Evolutionary conservation across 202 grass and related monocot genomes (phyloP).

Genomic region (Zizania palustris): DNA sequence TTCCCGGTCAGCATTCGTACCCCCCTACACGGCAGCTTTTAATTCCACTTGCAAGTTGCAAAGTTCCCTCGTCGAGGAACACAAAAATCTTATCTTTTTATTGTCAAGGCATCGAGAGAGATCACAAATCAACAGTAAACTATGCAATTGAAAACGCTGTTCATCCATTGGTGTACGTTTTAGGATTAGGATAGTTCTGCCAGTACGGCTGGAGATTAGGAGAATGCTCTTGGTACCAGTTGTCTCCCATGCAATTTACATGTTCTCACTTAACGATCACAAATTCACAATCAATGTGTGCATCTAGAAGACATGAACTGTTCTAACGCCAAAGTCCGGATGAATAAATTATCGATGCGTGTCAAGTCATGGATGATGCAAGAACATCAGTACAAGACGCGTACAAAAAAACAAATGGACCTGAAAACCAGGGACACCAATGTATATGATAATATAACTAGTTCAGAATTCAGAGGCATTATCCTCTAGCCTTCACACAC

Average conservation of each 20-base stretch:
- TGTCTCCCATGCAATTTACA: slow-evolving; percentile 5
- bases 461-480: slow-evolving; percentile 7
- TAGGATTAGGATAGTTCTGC: neutral
- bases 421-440: neutral
- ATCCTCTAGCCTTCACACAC: neutral
- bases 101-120: neutral
- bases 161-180: neutral
- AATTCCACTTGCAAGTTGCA: neutral
- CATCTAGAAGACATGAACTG: slow-evolving; percentile 34
- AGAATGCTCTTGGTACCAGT: slow-evolving; percentile 8
- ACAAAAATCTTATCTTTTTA: neutral
- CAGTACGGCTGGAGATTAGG: neutral
- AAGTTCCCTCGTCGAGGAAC: neutral
- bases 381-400: neutral
- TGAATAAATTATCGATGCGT: neutral
- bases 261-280: neutral
- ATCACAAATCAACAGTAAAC: neutral
- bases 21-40: slow-evolving; percentile 1
- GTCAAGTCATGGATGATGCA: slow-evolving; percentile 36
- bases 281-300: neutral
- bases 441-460: neutral
- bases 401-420: neutral
- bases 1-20: slow-evolving; percentile 17
- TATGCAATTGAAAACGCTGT: neutral
- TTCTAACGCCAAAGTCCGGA: neutral